Percentiles rank a stretch among this genome's conserved stretches.
Conservation (phyloP, 2,329 filamentous ascomycete species). For the Westerdykella ornata region DNA sequence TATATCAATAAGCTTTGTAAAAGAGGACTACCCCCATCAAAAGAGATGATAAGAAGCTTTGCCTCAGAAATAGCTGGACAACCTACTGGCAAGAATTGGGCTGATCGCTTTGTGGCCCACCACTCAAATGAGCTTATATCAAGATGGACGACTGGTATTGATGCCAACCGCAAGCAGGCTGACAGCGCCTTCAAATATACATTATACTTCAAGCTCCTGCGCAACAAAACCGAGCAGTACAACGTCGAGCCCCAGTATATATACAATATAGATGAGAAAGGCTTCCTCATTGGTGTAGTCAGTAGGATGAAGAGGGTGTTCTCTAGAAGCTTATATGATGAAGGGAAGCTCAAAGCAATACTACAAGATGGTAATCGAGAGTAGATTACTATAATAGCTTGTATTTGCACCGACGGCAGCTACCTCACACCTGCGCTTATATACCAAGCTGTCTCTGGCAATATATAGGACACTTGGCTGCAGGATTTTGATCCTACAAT, state of each 20-base stretch:
- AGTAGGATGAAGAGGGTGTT: slow-evolving; percentile 5
- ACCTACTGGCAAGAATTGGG: slow-evolving; percentile 11
- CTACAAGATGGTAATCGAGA: slow-evolving; percentile 2
- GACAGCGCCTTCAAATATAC: slow-evolving; percentile 13
- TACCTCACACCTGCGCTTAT: slow-evolving; percentile 7
- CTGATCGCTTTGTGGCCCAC: slow-evolving; percentile 10
- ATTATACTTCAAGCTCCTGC: slow-evolving; percentile 10
- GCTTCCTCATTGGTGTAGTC: slow-evolving; percentile 1
- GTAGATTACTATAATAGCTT: slow-evolving; percentile 5
- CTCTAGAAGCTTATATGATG: neutral
- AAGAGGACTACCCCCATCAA: neutral
- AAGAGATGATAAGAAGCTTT: neutral
- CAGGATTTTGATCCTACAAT: slow-evolving; percentile 4
- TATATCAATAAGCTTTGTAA: neutral
- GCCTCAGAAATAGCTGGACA: slow-evolving; percentile 1
- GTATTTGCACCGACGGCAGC: slow-evolving; percentile 1
- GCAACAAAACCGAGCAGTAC: neutral
- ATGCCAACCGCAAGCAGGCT: slow-evolving; percentile 13
- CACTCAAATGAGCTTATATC: slow-evolving; percentile 7
- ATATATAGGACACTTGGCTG: slow-evolving; percentile 6
- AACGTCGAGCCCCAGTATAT: neutral
- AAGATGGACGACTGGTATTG: slow-evolving; percentile 11
- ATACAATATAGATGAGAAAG: too few relatives aligned
- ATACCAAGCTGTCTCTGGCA: slow-evolving; percentile 4
- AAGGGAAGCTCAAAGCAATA: neutral